Evolutionary conservation across 1,284 basidiomycete species (phyloP).

Genomic region (Farysia itapuensis): DNA sequence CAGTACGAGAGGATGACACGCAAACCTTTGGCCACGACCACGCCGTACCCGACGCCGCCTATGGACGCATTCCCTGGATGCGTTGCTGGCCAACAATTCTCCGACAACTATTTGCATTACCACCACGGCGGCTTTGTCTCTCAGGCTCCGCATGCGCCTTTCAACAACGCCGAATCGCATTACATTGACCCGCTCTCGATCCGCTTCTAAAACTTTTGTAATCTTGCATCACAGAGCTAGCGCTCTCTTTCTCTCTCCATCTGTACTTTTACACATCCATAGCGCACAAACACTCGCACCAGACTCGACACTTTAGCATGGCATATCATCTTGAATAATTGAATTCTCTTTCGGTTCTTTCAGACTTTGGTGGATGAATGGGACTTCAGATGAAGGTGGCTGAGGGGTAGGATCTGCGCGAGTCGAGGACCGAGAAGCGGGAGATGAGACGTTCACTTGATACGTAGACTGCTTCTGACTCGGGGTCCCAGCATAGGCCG

Average conservation of each 20-base stretch:
- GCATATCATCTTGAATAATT: no score
- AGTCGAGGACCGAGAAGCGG: slow-evolving; percentile 18
- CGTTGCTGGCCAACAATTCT: neutral
- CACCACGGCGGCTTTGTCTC: neutral
- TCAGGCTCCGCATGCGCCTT: slow-evolving; percentile 32
- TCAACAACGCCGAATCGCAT: slow-evolving; percentile 37
- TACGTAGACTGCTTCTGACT: slow-evolving; percentile 30
- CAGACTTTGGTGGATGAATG: no score
- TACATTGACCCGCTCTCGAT: slow-evolving; percentile 39
- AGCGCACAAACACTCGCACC: no score
- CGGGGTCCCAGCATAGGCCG: slow-evolving; percentile 44
- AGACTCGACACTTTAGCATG: no score
- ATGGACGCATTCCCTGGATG: slow-evolving; percentile 19
- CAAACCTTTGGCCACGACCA: slow-evolving; percentile 23
- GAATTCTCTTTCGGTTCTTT: no score
- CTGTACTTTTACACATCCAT: no score
- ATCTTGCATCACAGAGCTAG: no score
- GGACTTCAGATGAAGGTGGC: slow-evolving; percentile 5
- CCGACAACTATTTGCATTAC: slow-evolving; percentile 3
- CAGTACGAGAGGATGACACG: slow-evolving; percentile 4
- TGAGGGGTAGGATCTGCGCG: slow-evolving; percentile 3
- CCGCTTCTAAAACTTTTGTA: no score
- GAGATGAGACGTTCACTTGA: slow-evolving; percentile 32
- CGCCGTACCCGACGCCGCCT: slow-evolving; percentile 32
- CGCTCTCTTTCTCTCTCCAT: no score